These are phyloP conservation scores for Krasilnikovozyma curviuscula DNA, from an alignment of 768 basidiomycete genomes.

Conservation along the genomic window DNA sequence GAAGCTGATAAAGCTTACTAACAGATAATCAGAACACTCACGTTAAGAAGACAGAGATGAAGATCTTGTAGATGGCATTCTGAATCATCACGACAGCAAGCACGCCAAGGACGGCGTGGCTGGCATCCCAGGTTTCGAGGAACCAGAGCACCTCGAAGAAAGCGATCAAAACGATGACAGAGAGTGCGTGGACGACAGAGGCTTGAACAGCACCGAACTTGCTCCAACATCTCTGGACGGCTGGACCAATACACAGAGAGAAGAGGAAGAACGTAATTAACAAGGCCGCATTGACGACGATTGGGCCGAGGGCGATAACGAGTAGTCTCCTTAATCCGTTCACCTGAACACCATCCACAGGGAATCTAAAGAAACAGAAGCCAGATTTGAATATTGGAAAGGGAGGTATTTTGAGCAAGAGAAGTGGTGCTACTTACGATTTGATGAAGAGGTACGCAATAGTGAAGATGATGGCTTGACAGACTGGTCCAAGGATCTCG, in stretches of 20 bases:
- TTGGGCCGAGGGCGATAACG: constrained; percentile 78
- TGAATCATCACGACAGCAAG: constrained; percentile 76
- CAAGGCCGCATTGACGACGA: constrained; percentile 84
- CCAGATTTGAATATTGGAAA: background rate
- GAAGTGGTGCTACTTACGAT: constrained; percentile 23
- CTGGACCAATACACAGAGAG: constrained; percentile 80
- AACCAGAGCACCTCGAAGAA: constrained; percentile 98
- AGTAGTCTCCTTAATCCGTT: constrained; percentile 78
- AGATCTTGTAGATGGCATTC: constrained; percentile 79
- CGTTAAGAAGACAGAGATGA: constrained; percentile 82
- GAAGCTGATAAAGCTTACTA: too few species aligned
- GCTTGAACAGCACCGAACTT: constrained; percentile 87
- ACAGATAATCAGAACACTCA: background rate
- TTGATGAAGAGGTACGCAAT: constrained; percentile 56
- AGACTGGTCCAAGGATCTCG: constrained; percentile 65
- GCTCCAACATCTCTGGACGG: constrained; percentile 46
- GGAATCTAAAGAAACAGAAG: constrained; percentile 3
- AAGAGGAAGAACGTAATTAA: constrained; percentile 68
- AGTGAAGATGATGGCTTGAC: constrained; percentile 67
- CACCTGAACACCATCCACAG: constrained; percentile 26
- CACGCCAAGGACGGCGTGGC: constrained; percentile 82
- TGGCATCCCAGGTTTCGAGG: constrained; percentile 75
- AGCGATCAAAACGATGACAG: constrained; percentile 56
- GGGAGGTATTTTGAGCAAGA: too few species aligned
- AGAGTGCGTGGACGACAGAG: constrained; percentile 62